Base-by-base conservation (phyloP, 2,329 filamentous ascomycete species). In the Fusarium palustre region DNA sequence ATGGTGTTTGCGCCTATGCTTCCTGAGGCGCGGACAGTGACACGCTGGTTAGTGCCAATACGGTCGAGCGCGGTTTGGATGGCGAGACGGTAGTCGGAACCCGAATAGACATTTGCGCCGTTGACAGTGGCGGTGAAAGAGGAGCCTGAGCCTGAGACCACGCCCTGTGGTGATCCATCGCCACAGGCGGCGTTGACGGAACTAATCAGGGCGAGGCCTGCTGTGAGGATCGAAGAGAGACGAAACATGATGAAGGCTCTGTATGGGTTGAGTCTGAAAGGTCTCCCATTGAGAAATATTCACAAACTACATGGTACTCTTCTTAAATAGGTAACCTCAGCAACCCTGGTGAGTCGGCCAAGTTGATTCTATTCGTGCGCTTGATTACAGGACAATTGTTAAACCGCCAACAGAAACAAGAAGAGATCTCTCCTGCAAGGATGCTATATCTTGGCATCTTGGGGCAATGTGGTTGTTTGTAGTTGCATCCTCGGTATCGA, bases 1-100 rank as follows among this genome's bases (percentile, higher is more conserved):
- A 88, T 83, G 36, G 84, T 87, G 69, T 72, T 81, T n/a, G 83
- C 81, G 31, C 85, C 86, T 54, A 88, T 86, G 43, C 84, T 85
- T 6, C 86, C 86, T 0, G 84, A 86, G 0, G 86, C 85, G 1
- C 86, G 82, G 57, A 88, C 83, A 3, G 84, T 77, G 1, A 88
- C 81, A 13, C 86, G 84, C 74, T 88, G 83, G 10, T 86, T 86
- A 50, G 79, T 80, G 68, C 74, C 76, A 67, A 87, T 83, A 36
- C 83, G 80, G 70, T 87, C 85, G 20, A 88, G 73, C 1, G 85
- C 86, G 0, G 84, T 79, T 53, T 88, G 85, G 59, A 88, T 86
- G 2, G 86, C 86, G 3, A 81, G 79, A 15, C 79, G 81, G 75
- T 88, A 88, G 78, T 87, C 82, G 18, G 81, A 80, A 30, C 86